These are phyloP conservation scores for Alternaria rosae DNA, from an alignment of 2,329 filamentous ascomycete genomes.

Conservation along the genomic window DNA sequence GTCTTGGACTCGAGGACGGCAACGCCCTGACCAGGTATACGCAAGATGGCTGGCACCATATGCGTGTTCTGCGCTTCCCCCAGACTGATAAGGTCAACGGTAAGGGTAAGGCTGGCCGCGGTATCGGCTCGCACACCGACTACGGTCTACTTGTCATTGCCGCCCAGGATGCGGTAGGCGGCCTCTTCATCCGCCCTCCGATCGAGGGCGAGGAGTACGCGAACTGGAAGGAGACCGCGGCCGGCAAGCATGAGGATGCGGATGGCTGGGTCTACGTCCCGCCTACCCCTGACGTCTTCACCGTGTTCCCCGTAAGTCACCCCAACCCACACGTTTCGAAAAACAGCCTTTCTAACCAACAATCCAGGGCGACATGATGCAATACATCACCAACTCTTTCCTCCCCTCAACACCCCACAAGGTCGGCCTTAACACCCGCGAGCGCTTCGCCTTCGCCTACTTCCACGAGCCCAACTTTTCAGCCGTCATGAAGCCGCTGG, in stretches of 20 bases:
- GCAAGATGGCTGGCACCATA: slow-evolving; percentile 61
- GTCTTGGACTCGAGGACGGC: slow-evolving; percentile 50
- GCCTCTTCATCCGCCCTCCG: slow-evolving; percentile 59
- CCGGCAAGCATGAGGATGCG: slow-evolving; percentile 56
- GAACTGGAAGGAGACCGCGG: slow-evolving; percentile 58
- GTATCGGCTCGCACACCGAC: slow-evolving; percentile 62
- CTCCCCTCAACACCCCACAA: slow-evolving; percentile 16
- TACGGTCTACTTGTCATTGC: slow-evolving; percentile 62
- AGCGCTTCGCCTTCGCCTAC: slow-evolving; percentile 17
- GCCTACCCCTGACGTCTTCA: slow-evolving; percentile 55
- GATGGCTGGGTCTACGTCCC: slow-evolving; percentile 59
- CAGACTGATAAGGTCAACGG: slow-evolving; percentile 53
- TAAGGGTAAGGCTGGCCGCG: slow-evolving; percentile 59
- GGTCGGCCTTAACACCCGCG: slow-evolving; percentile 15
- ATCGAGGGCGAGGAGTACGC: slow-evolving; percentile 51
- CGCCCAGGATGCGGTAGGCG: slow-evolving; percentile 60
- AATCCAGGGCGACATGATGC: slow-evolving; percentile 15
- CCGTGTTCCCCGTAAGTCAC: slow-evolving; percentile 54
- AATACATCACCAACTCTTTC: slow-evolving; percentile 17
- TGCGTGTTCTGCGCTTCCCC: slow-evolving; percentile 57
- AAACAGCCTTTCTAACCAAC: not conserved
- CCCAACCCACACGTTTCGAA: no score
- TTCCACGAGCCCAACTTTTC: slow-evolving; percentile 19
- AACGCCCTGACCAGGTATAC: slow-evolving; percentile 55
- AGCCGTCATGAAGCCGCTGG: slow-evolving; percentile 12